phyloP scores from a whole-genome alignment of 1,284 basidiomycete species.

The Irpex sp. region DNA sequence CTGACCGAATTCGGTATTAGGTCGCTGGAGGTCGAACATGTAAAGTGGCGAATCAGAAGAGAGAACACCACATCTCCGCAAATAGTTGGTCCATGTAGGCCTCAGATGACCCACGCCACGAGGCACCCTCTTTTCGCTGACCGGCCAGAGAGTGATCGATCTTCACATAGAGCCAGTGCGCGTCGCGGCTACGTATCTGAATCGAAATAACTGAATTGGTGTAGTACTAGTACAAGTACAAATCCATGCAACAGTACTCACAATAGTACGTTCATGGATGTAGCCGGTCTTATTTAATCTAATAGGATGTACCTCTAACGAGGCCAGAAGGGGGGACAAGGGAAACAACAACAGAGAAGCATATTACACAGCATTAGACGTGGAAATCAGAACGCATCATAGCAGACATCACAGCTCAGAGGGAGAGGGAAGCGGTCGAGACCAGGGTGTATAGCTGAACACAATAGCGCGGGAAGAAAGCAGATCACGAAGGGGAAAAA shows the following conservation, averaged over 20 bases:
- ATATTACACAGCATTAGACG: neutral
- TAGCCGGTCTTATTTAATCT: neutral
- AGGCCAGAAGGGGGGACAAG: neutral
- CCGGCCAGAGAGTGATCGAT: neutral
- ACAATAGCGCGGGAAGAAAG: neutral
- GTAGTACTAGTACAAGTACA: neutral
- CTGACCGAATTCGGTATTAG: neutral
- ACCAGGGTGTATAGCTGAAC: neutral
- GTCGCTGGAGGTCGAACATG: neutral
- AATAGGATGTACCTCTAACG: neutral
- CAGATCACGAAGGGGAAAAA: neutral
- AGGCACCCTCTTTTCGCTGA: neutral
- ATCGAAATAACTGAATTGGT: no score
- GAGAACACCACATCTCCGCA: neutral
- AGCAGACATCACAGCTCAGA: neutral
- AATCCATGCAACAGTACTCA: neutral
- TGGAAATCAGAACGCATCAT: neutral
- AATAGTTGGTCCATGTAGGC: conserved; percentile 4
- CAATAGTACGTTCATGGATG: no score
- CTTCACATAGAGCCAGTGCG: no score
- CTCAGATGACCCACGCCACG: neutral
- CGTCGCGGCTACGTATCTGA: no score
- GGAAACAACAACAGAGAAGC: neutral
- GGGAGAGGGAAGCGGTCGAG: neutral
- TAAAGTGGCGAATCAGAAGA: neutral